Conservation (phyloP, 768 basidiomycete species). For the Sutorius australiensis region DNA sequence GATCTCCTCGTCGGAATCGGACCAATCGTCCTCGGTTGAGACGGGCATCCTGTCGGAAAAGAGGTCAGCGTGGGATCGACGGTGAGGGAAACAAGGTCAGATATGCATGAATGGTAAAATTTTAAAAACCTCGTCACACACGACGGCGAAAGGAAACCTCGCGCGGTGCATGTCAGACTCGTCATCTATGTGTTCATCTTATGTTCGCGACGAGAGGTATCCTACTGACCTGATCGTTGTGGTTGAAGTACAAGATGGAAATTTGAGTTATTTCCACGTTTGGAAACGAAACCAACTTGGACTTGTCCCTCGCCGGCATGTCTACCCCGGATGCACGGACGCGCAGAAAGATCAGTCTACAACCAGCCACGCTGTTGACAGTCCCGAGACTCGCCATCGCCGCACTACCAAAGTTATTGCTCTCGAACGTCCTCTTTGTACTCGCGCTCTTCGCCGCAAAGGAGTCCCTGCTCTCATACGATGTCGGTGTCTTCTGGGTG, state of each 20-base stretch:
- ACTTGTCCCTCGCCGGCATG: constrained; percentile 35
- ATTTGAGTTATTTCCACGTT: constrained; percentile 13
- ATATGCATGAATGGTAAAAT: constrained; percentile 90
- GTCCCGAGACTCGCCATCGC: constrained; percentile 46
- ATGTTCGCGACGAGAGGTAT: neutral
- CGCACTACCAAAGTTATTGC: constrained; percentile 51
- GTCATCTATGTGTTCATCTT: constrained; percentile 62
- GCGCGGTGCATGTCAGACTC: constrained; percentile 68
- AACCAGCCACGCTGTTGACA: constrained; percentile 39
- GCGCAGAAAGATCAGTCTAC: constrained; percentile 60
- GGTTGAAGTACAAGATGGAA: constrained; percentile 15
- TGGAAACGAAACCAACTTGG: neutral
- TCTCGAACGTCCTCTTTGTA: constrained; percentile 63
- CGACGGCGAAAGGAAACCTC: constrained; percentile 57
- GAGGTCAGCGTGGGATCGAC: neutral
- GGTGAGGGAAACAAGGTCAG: constrained; percentile 47
- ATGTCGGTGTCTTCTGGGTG: constrained; percentile 74
- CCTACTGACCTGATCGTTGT: constrained; percentile 17
- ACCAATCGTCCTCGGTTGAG: constrained; percentile 60
- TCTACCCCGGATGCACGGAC: constrained; percentile 65
- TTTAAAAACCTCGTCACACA: constrained; percentile 61
- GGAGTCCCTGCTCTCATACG: constrained; percentile 61
- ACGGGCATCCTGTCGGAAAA: constrained; percentile 37
- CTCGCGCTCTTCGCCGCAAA: constrained; percentile 60
- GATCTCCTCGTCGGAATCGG: constrained; percentile 73